Percentiles rank a stretch among this genome's conserved stretches.
Conservation (phyloP, 75 land plant species). For the Pinus taeda region DNA sequence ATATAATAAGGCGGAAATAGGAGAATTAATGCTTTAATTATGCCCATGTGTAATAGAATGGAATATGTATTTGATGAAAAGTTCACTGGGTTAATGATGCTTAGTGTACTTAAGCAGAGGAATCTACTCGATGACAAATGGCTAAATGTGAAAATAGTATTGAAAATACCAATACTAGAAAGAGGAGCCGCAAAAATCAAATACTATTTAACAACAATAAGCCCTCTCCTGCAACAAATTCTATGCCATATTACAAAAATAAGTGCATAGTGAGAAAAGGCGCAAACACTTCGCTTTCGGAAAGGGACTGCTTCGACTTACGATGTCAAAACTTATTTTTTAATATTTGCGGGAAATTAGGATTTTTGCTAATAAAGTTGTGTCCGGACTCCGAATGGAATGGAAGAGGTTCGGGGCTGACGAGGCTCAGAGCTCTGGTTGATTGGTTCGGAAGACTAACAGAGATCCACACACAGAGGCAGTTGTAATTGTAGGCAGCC, state of each 20-base stretch:
- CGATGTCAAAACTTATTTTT: constrained; percentile 9
- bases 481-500: constrained; percentile 2
- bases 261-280: constrained; percentile 10
- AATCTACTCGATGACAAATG: neutral
- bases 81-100: constrained; percentile 10
- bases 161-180: constrained; percentile 1
- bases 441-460: neutral
- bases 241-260: constrained; percentile 2
- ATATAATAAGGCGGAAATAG: constrained; percentile 1
- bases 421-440: neutral
- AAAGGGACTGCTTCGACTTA: constrained; percentile 12
- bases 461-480: neutral
- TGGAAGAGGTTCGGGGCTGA: neutral
- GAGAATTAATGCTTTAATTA: neutral
- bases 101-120: constrained; percentile 2
- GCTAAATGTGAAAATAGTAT: neutral
- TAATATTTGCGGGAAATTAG: constrained; percentile 10
- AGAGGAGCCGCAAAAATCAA: constrained; percentile 7
- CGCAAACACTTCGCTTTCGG: constrained; percentile 8
- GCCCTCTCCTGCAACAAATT: neutral
- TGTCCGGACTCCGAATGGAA: neutral
- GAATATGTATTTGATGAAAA: constrained; percentile 3
- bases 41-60: neutral
- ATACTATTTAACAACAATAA: constrained; percentile 2
- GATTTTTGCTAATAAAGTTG: neutral